Conservation (phyloP, 1,284 basidiomycete species). For the Fomes fomentarius region DNA sequence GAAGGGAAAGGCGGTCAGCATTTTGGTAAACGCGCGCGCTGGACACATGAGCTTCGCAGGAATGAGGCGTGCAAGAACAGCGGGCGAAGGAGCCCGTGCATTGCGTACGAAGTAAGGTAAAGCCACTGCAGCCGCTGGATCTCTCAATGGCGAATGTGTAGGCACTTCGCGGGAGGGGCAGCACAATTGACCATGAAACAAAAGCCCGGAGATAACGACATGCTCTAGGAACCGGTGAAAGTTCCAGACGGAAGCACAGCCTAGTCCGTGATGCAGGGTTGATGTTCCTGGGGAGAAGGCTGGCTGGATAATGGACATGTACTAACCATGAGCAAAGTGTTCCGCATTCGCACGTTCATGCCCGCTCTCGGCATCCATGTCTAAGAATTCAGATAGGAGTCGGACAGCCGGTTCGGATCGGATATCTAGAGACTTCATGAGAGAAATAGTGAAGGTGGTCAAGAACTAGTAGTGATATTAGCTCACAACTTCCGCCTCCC, state of each 20-base stretch:
- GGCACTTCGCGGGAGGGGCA: not conserved
- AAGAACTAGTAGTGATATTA: slow-evolving; percentile 52
- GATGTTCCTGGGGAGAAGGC: too few species aligned
- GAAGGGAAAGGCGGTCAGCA: slow-evolving; percentile 11
- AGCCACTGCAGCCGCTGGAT: not conserved
- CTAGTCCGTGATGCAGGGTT: too few species aligned
- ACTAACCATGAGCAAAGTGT: slow-evolving; percentile 86
- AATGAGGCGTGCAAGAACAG: not conserved
- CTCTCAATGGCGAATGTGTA: too few species aligned
- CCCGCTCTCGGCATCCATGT: slow-evolving; percentile 59
- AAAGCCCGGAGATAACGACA: not conserved
- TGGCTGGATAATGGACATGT: slow-evolving; percentile 8
- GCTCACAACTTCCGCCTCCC: not conserved
- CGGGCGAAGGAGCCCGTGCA: not conserved
- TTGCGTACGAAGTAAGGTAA: not conserved
- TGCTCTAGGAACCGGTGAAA: too few species aligned
- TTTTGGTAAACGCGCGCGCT: slow-evolving; percentile 3
- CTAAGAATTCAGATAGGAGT: slow-evolving; percentile 82
- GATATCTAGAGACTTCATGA: slow-evolving; percentile 88
- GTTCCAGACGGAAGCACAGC: too few species aligned
- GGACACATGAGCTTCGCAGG: slow-evolving; percentile 5
- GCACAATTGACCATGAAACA: not conserved
- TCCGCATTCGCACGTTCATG: slow-evolving; percentile 73
- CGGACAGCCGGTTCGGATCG: slow-evolving; percentile 85
- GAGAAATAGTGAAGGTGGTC: slow-evolving; percentile 78